Evolutionary conservation across 306 rosid species (phyloP), one percentile per base, ranked within the genome.

Genomic region (Quercus ilex): DNA sequence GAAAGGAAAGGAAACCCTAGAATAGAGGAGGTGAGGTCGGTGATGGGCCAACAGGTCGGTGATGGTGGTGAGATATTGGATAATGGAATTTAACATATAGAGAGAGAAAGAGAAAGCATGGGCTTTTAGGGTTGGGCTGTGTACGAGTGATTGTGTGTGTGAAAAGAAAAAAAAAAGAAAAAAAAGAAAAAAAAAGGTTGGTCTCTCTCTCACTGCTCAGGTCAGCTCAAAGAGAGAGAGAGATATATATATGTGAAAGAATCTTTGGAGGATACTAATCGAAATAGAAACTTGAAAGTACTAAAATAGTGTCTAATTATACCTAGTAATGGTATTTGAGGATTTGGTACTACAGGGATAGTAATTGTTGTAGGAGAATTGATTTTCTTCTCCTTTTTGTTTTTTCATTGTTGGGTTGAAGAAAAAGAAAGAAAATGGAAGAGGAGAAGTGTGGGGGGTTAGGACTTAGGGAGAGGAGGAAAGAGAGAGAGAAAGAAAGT

Each of bases 1-100:
- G 41, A 60, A 1, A 71, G 46, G 46, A 31, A 13, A 13, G 55
- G 74, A 89, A 86, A 85, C 89, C 89, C 91, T 87, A 84, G 86
- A 87, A 79, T 62, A 75, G 85, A 73, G 28, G 68, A 69, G 81
- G 85, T 53, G 76, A 62, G 76, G 85, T 41, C 46, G 46, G 67
- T 46, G 79, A 68, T 76, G 56, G 72, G 30, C 35, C 57, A 71
- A 65, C 18, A 55, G 55, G 83, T 58, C 58, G 86, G 85, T 64
- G 82, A 86, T 60, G 86, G 73, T 64, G 82, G 88, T 60, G 86
- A 69, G 76, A 71, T 70, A 35, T 35, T 31, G 79, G 81, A 31
- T 55, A 52, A 55, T 77, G 52, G 19, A 56, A 65, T 28, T 41
- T 41, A 41, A 69, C 67, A 43, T 64, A 35, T 68, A 53, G 31